Percentiles rank a stretch among this genome's conserved stretches.
Conservation (phyloP, 331 rosid species). For the Malus hybrid region DNA sequence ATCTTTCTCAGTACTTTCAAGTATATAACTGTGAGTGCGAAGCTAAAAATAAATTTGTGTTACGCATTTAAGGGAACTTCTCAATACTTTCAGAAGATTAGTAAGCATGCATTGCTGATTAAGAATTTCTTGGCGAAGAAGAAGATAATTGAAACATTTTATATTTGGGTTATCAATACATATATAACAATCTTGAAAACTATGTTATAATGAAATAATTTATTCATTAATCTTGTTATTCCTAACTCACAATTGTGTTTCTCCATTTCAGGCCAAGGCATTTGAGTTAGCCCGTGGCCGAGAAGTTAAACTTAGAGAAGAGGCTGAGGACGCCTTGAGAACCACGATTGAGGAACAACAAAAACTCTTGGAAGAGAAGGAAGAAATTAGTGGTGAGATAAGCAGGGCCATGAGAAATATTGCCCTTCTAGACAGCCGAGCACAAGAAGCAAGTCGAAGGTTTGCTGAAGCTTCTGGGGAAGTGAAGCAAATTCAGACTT, state of each 20-base stretch:
- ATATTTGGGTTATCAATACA: neutral
- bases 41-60: neutral
- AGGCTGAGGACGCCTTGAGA: conserved; percentile 49
- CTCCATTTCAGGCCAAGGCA: conserved; percentile 32
- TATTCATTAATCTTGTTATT: conserved; percentile 13
- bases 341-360: conserved; percentile 46
- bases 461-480: conserved; percentile 60
- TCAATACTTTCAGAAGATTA: neutral
- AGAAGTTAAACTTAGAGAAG: conserved; percentile 47
- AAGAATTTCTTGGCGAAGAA: conserved; percentile 3
- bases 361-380: conserved; percentile 48
- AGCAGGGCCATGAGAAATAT: conserved; percentile 59
- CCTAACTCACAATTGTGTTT: neutral
- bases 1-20: neutral
- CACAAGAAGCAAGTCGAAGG: conserved; percentile 57
- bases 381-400: conserved; percentile 35
- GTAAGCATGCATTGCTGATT: neutral
- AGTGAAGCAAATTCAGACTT: conserved; percentile 54
- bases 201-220: neutral
- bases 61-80: neutral
- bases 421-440: conserved; percentile 56
- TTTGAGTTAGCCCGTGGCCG: conserved; percentile 39
- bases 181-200: neutral
- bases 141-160: neutral
- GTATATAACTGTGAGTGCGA: neutral